Evolutionary conservation across 345 rosid species (phyloP).

Genomic region (Sisymbrium irio): DNA sequence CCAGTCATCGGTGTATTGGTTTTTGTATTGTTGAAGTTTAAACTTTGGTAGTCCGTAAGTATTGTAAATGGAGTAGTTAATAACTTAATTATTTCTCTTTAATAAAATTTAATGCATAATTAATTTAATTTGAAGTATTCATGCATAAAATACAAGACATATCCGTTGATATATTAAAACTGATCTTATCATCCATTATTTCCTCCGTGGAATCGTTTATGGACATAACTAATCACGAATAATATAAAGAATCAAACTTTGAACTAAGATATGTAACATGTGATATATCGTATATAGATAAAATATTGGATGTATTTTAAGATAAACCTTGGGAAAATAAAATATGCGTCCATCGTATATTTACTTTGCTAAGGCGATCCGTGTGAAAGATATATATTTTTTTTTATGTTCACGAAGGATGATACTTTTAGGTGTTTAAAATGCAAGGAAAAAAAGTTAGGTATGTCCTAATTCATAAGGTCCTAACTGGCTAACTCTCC

Average conservation of each 20-base stretch:
- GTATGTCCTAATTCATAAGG: slow-evolving; percentile 19
- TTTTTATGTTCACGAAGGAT: not conserved
- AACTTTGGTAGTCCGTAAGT: not conserved
- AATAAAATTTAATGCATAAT: not conserved
- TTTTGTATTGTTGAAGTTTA: not conserved
- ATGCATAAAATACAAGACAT: not conserved
- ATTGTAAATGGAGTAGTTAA: too few relatives aligned
- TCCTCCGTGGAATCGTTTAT: not conserved
- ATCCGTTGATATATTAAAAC: not conserved
- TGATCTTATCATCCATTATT: too few relatives aligned
- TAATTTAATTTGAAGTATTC: not conserved
- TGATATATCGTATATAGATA: not conserved
- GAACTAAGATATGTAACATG: not conserved
- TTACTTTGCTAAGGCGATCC: not conserved
- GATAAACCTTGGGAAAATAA: not conserved
- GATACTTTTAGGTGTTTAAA: not conserved
- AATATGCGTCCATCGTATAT: not conserved
- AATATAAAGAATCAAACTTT: not conserved
- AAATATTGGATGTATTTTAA: not conserved
- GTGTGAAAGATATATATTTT: too few relatives aligned
- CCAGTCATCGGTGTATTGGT: not conserved
- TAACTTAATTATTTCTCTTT: not conserved
- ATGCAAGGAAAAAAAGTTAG: slow-evolving; percentile 16
- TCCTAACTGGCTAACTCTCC: not conserved
- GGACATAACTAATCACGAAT: not conserved